These are phyloP conservation scores for Aethionema arabicum DNA, from an alignment of 345 rosid species.

Conservation along the genomic window DNA sequence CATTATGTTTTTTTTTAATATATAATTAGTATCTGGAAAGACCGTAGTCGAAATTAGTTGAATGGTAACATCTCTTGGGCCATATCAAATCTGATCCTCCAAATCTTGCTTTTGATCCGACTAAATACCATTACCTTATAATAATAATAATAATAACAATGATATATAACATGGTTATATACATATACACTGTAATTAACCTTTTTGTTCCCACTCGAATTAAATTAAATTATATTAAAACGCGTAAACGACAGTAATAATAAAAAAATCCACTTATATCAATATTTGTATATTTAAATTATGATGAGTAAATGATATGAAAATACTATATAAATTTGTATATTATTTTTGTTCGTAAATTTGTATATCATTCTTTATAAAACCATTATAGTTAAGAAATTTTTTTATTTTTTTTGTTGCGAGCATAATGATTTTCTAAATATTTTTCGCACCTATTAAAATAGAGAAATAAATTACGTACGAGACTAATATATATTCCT, in stretches of 20 bases:
- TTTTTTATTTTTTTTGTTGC: no score
- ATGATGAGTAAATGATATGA: not conserved
- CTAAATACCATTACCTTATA: constrained; percentile 22
- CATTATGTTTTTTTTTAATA: constrained; percentile 8
- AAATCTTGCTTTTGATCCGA: constrained; percentile 38
- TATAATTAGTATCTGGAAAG: constrained; percentile 1
- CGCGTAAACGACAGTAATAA: no score
- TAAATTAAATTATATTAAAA: no score
- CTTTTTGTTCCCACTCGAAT: not conserved
- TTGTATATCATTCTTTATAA: no score
- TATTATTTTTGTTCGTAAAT: no score
- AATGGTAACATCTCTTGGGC: constrained; percentile 35
- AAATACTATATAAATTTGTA: not conserved
- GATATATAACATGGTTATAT: not conserved
- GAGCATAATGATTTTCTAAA: no score
- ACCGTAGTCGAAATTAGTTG: constrained; percentile 17
- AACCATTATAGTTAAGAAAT: no score
- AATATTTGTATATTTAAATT: not conserved
- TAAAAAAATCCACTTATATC: no score
- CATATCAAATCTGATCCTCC: constrained; percentile 38
- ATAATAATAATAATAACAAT: constrained; percentile 3
- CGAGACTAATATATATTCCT: no score
- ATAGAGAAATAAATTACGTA: no score
- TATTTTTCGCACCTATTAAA: no score
- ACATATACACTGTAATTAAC: constrained; percentile 14